A percentile compares a stretch with the other conserved stretches of the same genome.
These are phyloP conservation scores for Phytophthora foliorum DNA, from an alignment of 352 stramenopile genomes.

Conservation along the genomic window DNA sequence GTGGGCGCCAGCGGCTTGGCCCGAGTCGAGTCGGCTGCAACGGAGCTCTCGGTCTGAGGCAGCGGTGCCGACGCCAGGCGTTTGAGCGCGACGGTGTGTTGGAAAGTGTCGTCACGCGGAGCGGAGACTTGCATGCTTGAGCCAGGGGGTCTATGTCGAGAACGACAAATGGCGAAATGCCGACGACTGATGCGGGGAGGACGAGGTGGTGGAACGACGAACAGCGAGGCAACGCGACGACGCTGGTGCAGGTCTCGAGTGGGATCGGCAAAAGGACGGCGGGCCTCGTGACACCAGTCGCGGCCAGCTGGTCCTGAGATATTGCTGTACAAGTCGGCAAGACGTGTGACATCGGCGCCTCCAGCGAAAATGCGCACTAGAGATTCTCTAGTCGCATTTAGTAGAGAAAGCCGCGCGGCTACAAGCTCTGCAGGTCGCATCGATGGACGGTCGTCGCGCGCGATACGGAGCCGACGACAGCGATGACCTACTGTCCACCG, in stretches of 20 bases:
- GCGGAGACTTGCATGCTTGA: constrained; percentile 24
- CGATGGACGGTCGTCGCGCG: not conserved
- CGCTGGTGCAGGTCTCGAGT: constrained; percentile 27
- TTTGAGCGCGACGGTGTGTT: constrained; percentile 11
- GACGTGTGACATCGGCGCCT: constrained; percentile 49
- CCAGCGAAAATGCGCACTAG: constrained; percentile 24
- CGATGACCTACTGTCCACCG: constrained; percentile 25
- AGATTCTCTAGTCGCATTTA: no score
- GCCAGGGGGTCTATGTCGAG: not conserved
- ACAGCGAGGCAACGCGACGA: constrained; percentile 31
- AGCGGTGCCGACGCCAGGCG: constrained; percentile 23
- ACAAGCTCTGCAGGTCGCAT: not conserved
- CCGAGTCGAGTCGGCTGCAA: not conserved
- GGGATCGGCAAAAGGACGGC: constrained; percentile 31
- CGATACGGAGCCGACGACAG: constrained; percentile 2
- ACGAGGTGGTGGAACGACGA: constrained; percentile 19
- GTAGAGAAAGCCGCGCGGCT: constrained; percentile 14
- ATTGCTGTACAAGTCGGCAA: constrained; percentile 12
- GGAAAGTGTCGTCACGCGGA: constrained; percentile 3
- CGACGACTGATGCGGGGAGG: constrained; percentile 2
- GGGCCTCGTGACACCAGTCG: constrained; percentile 19
- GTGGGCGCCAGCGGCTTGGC: constrained; percentile 18
- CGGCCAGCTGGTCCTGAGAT: constrained; percentile 31
- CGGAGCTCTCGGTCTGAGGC: constrained; percentile 11
- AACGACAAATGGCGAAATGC: constrained; percentile 24